Conservation (phyloP, 2,329 filamentous ascomycete species). For the Aspergillus sp. region DNA sequence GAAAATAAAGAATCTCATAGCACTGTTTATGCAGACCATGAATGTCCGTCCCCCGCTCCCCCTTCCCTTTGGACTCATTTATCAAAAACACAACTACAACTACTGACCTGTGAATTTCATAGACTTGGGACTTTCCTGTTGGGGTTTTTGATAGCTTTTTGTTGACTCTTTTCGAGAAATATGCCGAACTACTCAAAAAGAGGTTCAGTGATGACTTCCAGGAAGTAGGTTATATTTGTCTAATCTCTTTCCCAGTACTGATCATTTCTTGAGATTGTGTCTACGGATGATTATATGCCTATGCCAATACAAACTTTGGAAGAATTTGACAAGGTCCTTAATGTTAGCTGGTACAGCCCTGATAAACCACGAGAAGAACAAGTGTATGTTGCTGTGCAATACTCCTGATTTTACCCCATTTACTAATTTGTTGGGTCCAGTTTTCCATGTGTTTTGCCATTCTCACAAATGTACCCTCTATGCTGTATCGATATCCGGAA, state of each 20-base stretch:
- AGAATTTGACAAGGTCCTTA: constrained; percentile 93
- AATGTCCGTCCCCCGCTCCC: constrained; percentile 56
- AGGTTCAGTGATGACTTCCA: constrained; percentile 95
- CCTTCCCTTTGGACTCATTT: background rate
- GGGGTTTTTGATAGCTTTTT: constrained; percentile 76
- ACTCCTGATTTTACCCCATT: constrained; percentile 4
- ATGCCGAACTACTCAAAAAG: constrained; percentile 82
- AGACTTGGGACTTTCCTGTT: constrained; percentile 89
- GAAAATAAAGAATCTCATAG: constrained; percentile 91
- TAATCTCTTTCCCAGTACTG: background rate
- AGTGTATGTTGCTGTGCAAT: constrained; percentile 48
- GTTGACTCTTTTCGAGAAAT: constrained; percentile 87
- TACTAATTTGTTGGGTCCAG: constrained; percentile 37
- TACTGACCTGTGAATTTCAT: constrained; percentile 3
- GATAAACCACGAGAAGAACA: constrained; percentile 73
- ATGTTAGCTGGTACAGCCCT: constrained; percentile 91
- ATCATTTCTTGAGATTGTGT: constrained; percentile 49
- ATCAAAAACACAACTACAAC: background rate
- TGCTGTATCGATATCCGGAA: constrained; percentile 98
- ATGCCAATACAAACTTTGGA: constrained; percentile 91
- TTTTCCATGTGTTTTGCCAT: constrained; percentile 92
- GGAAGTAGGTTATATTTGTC: constrained; percentile 53
- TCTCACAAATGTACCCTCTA: constrained; percentile 97
- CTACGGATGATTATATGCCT: constrained; percentile 99
- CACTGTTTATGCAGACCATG: constrained; percentile 97